Base-by-base conservation (phyloP, 345 rosid genomes). In the Trapa bicornis region DNA sequence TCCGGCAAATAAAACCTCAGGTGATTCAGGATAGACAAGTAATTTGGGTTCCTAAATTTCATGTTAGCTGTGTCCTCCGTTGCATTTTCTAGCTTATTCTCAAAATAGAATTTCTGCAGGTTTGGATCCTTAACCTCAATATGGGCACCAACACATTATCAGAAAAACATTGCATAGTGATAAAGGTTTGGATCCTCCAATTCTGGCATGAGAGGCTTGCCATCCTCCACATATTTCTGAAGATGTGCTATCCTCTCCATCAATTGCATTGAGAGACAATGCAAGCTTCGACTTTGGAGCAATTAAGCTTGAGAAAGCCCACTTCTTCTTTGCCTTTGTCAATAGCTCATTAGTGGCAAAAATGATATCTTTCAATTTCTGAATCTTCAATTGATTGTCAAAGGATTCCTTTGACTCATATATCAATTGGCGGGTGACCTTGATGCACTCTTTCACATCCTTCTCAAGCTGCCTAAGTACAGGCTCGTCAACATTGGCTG, bases 221-320 rank as follows among this genome's bases (percentile, higher is more conserved):
- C 98, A 65, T 87, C 91, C 61, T 87, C 96, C 0, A 69, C 68
- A 63, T 93, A 93, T 71, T 88, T 87, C 70, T 85, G 94, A 0
- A 96, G 94, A 65, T 84, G 86, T 0, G 96, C 89, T 4, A 93
- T 90, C 60, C 97, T 81, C 83, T 93, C 97, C 98, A 90, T 88
- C 76, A 90, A 62, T 82, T 92, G 83, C 98, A 93, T 93, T 0
- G 98, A 80, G 50, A 93, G 80, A 66, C 98, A 93, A 78, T 90
- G 96, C 84, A 93, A 71, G 47, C 98, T 88, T 90, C 0, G 98
- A 90, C 75, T 93, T 93, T 0, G 98, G 96, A 35, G 97, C 97
- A 56, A 93, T 93, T 76, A 90, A 79, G 68, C 96, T 90, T 16
- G 98, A 84, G 72, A 93, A 93, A 0, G 48, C 98, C 3, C 98